Evolutionary conservation across 441 rosid species (phyloP).

Genomic region (Rhodomyrtus psidioides): DNA sequence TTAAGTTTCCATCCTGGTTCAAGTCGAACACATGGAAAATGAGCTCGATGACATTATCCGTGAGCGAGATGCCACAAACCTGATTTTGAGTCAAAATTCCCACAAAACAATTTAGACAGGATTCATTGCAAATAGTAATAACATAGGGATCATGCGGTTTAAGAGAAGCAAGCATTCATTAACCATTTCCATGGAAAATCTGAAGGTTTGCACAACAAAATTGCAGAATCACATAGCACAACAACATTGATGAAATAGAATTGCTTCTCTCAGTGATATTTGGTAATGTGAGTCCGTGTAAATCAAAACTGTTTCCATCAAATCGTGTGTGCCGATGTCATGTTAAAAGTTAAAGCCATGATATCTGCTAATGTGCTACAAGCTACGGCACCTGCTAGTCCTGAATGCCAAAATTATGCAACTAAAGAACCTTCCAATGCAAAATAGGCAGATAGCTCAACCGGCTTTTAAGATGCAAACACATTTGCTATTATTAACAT

Average conservation of each 20-base stretch:
- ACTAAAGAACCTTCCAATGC: background rate
- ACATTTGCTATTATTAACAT: background rate
- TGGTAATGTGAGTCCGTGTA: background rate
- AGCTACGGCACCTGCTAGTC: background rate
- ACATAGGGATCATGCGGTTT: background rate
- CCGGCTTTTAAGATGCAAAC: background rate
- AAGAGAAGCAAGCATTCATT: background rate
- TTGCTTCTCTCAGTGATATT: background rate
- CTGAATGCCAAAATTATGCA: background rate
- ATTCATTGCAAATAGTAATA: background rate
- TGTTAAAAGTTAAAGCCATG: background rate
- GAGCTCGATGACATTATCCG: constrained; percentile 36
- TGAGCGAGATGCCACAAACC: constrained; percentile 47
- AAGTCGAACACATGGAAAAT: constrained; percentile 51
- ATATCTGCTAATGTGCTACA: background rate
- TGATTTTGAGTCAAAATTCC: background rate
- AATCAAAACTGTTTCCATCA: background rate
- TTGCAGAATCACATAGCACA: background rate
- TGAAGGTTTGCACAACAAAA: background rate
- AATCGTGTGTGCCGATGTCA: background rate
- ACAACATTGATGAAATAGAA: background rate
- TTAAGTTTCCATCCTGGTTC: constrained; percentile 38
- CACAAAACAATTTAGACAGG: background rate
- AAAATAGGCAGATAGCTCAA: background rate
- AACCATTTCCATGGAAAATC: background rate